phyloP scores from a whole-genome alignment of 2,329 filamentous ascomycete genomes.

The Nigrospora oryzae region DNA sequence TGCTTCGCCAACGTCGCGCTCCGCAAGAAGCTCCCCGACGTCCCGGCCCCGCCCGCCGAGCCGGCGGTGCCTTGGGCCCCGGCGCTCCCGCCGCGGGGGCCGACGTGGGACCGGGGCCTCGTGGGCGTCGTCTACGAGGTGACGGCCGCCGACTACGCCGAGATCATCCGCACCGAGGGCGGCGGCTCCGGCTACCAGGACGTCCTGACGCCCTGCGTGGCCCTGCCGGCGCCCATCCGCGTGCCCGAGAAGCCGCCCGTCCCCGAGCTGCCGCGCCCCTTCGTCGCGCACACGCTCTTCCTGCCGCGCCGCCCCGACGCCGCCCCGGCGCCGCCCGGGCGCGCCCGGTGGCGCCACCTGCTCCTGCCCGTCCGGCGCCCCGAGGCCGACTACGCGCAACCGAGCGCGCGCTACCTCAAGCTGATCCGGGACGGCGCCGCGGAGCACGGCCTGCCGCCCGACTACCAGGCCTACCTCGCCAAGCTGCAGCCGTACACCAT shows the following conservation, averaged over 20 bases:
- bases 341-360: slow-evolving; percentile 35
- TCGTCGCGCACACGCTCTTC: slow-evolving; percentile 80
- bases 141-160: slow-evolving; percentile 70
- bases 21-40: slow-evolving; percentile 36
- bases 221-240: slow-evolving; percentile 48
- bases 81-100: slow-evolving; percentile 30
- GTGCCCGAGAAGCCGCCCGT: slow-evolving; percentile 57
- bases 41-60: slow-evolving; percentile 15
- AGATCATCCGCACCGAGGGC: slow-evolving; percentile 85
- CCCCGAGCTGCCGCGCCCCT: slow-evolving; percentile 46
- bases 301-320: slow-evolving; percentile 45
- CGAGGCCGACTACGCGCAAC: slow-evolving; percentile 66
- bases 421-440: slow-evolving; percentile 70
- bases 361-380: slow-evolving; percentile 43
- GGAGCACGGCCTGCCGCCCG: slow-evolving; percentile 70
- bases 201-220: slow-evolving; percentile 68
- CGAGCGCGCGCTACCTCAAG: slow-evolving; percentile 75
- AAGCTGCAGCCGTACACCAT: slow-evolving; percentile 61
- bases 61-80: slow-evolving; percentile 4
- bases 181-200: slow-evolving; percentile 81
- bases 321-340: background rate
- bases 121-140: slow-evolving; percentile 96
- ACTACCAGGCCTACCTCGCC: slow-evolving; percentile 68
- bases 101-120: slow-evolving; percentile 68
- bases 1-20: slow-evolving; percentile 80